These are phyloP conservation scores for Theobroma grandiflorum DNA, from an alignment of 441 rosid genomes.

Conservation along the genomic window DNA sequence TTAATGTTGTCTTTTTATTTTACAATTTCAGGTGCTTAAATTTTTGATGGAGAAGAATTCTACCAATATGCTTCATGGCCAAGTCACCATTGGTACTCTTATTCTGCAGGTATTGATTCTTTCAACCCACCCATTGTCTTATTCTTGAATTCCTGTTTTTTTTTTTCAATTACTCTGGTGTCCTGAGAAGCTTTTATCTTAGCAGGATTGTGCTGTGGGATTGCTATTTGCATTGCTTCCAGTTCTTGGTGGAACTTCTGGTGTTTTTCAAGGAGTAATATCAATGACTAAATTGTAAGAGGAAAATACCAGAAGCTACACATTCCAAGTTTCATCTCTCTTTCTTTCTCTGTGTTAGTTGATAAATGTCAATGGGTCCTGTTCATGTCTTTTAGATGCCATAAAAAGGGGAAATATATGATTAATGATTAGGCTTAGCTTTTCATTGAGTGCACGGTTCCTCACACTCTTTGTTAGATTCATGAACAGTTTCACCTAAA, in stretches of 20 bases:
- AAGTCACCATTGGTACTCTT: constrained; percentile 92
- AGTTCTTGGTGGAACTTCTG: constrained; percentile 94
- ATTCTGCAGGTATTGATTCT: constrained; percentile 79
- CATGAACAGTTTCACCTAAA: constrained; percentile 1
- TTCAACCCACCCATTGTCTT: background rate
- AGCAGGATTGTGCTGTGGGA: constrained; percentile 97
- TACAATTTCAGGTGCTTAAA: constrained; percentile 79
- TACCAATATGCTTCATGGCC: constrained; percentile 89
- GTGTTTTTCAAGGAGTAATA: constrained; percentile 92
- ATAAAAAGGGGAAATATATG: background rate
- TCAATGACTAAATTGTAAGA: constrained; percentile 94
- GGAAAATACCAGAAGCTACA: constrained; percentile 22
- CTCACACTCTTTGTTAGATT: background rate
- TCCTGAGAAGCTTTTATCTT: constrained; percentile 36
- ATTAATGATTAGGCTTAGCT: constrained; percentile 8
- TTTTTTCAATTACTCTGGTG: background rate
- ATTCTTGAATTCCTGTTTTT: background rate
- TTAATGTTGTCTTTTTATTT: constrained; percentile 21
- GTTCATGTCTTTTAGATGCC: constrained; percentile 6
- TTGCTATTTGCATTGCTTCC: constrained; percentile 98
- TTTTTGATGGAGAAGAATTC: constrained; percentile 96
- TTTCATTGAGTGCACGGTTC: background rate
- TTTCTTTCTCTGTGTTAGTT: background rate
- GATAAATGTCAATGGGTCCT: constrained; percentile 3
- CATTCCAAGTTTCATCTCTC: constrained; percentile 9